Evolutionary conservation across 2,329 filamentous ascomycete species (phyloP).

Genomic region (Coniosporium tulheliwenetii): DNA sequence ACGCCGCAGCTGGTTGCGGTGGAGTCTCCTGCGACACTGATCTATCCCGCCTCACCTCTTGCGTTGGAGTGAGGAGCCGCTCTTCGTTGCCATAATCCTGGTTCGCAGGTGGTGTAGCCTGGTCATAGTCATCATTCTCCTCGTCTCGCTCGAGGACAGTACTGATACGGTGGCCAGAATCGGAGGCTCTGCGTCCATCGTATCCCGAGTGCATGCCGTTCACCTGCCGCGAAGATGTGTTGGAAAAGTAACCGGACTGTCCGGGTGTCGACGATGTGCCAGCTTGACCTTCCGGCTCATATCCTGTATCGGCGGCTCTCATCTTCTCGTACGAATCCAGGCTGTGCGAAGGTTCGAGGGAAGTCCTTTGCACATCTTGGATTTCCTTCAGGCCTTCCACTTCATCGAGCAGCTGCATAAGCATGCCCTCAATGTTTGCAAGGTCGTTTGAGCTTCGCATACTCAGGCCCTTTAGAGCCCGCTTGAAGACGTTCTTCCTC

Average conservation of each 20-base stretch:
- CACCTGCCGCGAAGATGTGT: slow-evolving; percentile 22
- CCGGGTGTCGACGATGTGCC: slow-evolving; percentile 60
- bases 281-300: slow-evolving; percentile 69
- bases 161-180: slow-evolving; percentile 68
- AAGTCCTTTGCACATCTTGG: slow-evolving; percentile 15
- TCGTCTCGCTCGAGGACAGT: slow-evolving; percentile 77
- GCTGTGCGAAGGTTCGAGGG: slow-evolving; percentile 21
- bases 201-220: slow-evolving; percentile 27
- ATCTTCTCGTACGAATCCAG: slow-evolving; percentile 56
- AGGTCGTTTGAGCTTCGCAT: slow-evolving; percentile 80
- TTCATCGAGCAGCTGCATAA: slow-evolving; percentile 81
- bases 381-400: slow-evolving; percentile 51
- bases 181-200: slow-evolving; percentile 28
- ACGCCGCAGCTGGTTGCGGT: slow-evolving; percentile 30
- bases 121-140: slow-evolving; percentile 40
- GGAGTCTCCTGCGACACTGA: slow-evolving; percentile 29
- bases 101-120: slow-evolving; percentile 12
- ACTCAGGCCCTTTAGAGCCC: slow-evolving; percentile 82
- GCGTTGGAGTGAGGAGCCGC: slow-evolving; percentile 36
- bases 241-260: slow-evolving; percentile 61
- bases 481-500: slow-evolving; percentile 84
- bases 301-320: slow-evolving; percentile 53
- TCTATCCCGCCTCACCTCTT: slow-evolving; percentile 28
- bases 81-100: slow-evolving; percentile 25
- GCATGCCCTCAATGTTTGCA: slow-evolving; percentile 27